Evolutionary conservation across 371 early-diverging fungal genomes (phyloP).

Genomic region (Syncephalastrum monosporum): DNA sequence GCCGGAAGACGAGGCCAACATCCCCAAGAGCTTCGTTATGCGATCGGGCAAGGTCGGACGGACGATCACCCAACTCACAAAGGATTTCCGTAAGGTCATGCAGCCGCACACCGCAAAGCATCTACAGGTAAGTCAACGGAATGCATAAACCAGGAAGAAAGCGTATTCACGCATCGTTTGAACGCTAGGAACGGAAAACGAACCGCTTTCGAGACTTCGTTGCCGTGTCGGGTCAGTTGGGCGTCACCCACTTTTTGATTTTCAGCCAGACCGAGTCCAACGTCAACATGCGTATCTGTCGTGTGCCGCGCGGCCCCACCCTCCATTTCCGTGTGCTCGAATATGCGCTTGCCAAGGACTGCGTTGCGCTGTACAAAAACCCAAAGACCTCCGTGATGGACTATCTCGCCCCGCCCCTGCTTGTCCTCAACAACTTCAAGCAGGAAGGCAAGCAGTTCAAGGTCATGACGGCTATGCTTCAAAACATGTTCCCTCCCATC

Average conservation of each 20-base stretch:
- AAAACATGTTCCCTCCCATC: constrained; percentile 95
- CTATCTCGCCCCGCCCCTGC: constrained; percentile 78
- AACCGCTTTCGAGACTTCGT: constrained; percentile 95
- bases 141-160: not conserved
- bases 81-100: constrained; percentile 86
- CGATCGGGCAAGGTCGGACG: constrained; percentile 83
- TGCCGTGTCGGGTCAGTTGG: constrained; percentile 81
- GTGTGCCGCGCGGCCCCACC: constrained; percentile 94
- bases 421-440: constrained; percentile 92
- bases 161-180: not conserved
- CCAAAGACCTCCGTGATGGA: constrained; percentile 83
- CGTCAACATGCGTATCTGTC: constrained; percentile 83
- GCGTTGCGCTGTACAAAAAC: constrained; percentile 70
- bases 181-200: constrained; percentile 74
- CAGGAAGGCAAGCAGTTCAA: constrained; percentile 80
- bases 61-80: constrained; percentile 74
- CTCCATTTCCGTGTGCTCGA: constrained; percentile 84
- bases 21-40: constrained; percentile 92
- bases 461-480: constrained; percentile 91
- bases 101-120: constrained; percentile 89
- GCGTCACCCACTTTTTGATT: constrained; percentile 86
- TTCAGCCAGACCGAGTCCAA: constrained; percentile 84
- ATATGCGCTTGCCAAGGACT: constrained; percentile 86
- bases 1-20: constrained; percentile 54
- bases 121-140: constrained; percentile 53